Base-by-base conservation (phyloP, 495 filamentous ascomycete species). In the Xylaria longipes region DNA sequence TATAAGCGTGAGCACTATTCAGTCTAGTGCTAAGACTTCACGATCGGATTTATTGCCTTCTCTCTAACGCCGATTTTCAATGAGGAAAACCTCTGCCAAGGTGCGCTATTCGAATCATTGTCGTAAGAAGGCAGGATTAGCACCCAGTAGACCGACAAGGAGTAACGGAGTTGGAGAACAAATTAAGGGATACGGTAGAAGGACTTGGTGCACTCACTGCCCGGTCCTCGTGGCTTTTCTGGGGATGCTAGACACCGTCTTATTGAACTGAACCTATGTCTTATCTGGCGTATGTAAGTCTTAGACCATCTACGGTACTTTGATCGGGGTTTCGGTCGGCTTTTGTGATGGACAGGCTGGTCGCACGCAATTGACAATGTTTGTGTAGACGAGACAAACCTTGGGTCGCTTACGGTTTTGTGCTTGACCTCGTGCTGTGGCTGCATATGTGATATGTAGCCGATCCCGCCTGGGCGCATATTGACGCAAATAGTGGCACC, bases 371-470 rank as follows among this genome's bases (percentile, higher is more conserved):
- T 56, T 12, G 14, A 31, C 5, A 31, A 9, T 56, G 33, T 37
- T 60, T 35, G 15, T 60, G 39, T 61, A 6, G 37, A 22, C 17
- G 35, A 37, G 11, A 41, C 15, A 27, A 41, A 62, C 5, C 5
- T 17, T 22, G 35, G 39, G 35, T 43, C n/a, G 39, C 22, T 63
- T 45, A 63, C 1, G 22, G 48, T 11, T 45, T 48, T 50, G 48
- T 12, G 48, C 57, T 61, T 61, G 33, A 35, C 33, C 29, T 33
- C 54, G 33, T 35, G 57, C n/a, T 37, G 35, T 41, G 35, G 58
- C 54, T 62, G 58, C 58, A 62, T 62, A 41, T 62, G n/a, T n/a
- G 29, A 35, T 14, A 60, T 27, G 56, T 20, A n/a, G 31, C 50
- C 50, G 56, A 33, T 33, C 35, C n/a, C 58, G 56, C 17, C 56